Evolutionary conservation across 345 rosid species (phyloP).

Genomic region (Bruguiera gymnorhiza): DNA sequence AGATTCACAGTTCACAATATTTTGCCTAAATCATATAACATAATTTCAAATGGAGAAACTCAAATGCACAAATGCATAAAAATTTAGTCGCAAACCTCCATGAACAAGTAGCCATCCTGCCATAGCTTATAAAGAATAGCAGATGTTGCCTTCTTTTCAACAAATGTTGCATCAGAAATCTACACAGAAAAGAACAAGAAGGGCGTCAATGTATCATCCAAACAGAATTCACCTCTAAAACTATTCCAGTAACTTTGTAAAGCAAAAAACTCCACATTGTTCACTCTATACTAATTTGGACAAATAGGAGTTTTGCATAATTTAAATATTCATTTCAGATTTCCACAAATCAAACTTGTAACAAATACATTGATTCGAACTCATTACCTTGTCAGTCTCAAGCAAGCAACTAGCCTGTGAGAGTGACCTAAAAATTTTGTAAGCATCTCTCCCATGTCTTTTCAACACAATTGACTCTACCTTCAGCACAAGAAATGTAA

Average conservation of each 20-base stretch:
- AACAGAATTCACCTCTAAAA: background rate
- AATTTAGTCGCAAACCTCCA: constrained; percentile 56
- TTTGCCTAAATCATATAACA: background rate
- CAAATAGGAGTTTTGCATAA: background rate
- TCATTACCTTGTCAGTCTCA: constrained; percentile 75
- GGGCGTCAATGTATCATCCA: background rate
- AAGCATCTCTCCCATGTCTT: constrained; percentile 67
- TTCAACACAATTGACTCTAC: constrained; percentile 67
- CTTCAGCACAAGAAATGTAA: constrained; percentile 30
- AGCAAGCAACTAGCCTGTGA: constrained; percentile 43
- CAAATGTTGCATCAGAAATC: constrained; percentile 63
- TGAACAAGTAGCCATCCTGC: constrained; percentile 74
- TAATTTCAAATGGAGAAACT: background rate
- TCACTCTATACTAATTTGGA: background rate
- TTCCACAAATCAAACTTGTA: background rate
- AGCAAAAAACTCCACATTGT: background rate
- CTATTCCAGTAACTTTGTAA: background rate
- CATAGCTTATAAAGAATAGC: constrained; percentile 65
- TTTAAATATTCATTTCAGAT: background rate
- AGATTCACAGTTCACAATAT: background rate
- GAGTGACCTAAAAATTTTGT: constrained; percentile 71
- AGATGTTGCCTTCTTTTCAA: constrained; percentile 62
- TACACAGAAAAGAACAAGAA: constrained; percentile 17
- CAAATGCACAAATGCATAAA: background rate
- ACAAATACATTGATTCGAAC: background rate